phyloP scores from a whole-genome alignment of 2,329 filamentous ascomycete genomes.

The Dothistroma pini region DNA sequence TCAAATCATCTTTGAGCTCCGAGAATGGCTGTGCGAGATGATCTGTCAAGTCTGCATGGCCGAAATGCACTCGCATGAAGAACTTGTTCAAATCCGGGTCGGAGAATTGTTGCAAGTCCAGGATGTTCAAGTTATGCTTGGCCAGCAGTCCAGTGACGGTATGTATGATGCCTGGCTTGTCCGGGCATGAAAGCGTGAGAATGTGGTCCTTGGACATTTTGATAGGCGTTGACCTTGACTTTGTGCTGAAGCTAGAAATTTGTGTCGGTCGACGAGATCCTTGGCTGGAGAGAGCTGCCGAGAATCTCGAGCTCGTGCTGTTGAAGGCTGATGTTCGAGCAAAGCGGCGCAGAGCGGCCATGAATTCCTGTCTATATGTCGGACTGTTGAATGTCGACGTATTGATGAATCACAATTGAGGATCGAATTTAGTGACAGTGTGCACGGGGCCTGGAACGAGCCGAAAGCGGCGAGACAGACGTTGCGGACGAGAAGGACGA shows the following conservation, averaged over 20 bases:
- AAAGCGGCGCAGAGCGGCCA: background rate
- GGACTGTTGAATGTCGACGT: background rate
- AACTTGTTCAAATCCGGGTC: constrained; percentile 71
- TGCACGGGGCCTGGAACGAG: background rate
- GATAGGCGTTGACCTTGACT: constrained; percentile 3
- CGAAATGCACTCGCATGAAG: constrained; percentile 87
- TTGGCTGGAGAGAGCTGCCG: background rate
- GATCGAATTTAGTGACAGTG: background rate
- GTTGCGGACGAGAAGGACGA: background rate
- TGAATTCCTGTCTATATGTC: background rate
- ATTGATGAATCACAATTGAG: background rate
- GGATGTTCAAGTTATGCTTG: constrained; percentile 69
- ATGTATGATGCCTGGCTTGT: constrained; percentile 81
- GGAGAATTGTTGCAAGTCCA: constrained; percentile 81
- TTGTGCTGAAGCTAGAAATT: constrained; percentile 8
- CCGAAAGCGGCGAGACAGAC: background rate
- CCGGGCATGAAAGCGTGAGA: constrained; percentile 78
- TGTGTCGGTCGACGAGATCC: background rate
- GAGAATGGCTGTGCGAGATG: constrained; percentile 56
- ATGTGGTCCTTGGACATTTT: constrained; percentile 55
- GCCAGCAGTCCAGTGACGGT: constrained; percentile 77
- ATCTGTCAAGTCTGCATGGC: constrained; percentile 50
- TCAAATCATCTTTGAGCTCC: constrained; percentile 59
- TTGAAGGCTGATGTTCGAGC: background rate
- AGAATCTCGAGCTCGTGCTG: background rate